phyloP scores from a whole-genome alignment of 1,284 basidiomycete species.

The Malassezia sp. region DNA sequence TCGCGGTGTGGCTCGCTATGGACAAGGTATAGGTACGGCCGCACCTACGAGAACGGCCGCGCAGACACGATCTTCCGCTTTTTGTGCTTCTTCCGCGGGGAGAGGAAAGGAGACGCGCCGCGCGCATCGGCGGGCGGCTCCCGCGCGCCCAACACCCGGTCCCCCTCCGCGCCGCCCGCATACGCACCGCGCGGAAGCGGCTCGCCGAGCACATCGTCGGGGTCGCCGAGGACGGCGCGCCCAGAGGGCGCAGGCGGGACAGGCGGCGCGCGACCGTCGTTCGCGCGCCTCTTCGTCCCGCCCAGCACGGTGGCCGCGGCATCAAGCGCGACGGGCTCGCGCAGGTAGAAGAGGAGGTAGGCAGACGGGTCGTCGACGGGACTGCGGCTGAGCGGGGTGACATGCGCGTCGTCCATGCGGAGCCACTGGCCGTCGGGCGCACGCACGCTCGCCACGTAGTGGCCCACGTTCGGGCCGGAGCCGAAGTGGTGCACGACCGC shows the following conservation, averaged over 20 bases:
- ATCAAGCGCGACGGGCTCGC: conserved; percentile 48
- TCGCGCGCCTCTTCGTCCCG: neutral
- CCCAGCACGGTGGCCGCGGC: neutral
- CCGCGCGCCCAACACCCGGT: neutral
- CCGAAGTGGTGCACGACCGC: conserved; percentile 90
- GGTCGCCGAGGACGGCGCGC: neutral
- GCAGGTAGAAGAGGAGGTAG: conserved; percentile 84
- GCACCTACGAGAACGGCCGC: no score
- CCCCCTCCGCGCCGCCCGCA: conserved; percentile 1
- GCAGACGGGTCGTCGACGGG: conserved; percentile 61
- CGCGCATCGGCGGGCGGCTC: neutral
- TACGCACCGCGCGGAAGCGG: conserved; percentile 3
- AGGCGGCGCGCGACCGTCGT: no score
- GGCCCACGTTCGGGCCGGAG: conserved; percentile 81
- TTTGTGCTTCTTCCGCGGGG: conserved; percentile 6
- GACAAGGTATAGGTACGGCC: no score
- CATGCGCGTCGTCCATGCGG: conserved; percentile 84
- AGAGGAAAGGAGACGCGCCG: no score
- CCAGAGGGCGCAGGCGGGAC: no score
- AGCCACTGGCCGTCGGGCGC: conserved; percentile 65
- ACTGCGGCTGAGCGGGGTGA: conserved; percentile 48
- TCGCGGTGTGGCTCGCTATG: no score
- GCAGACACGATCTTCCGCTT: conserved; percentile 12
- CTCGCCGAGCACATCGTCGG: neutral
- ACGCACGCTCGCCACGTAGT: conserved; percentile 83